Conservation (phyloP, 1,139 yeast species). For the Suhomyces yuchorum region DNA sequence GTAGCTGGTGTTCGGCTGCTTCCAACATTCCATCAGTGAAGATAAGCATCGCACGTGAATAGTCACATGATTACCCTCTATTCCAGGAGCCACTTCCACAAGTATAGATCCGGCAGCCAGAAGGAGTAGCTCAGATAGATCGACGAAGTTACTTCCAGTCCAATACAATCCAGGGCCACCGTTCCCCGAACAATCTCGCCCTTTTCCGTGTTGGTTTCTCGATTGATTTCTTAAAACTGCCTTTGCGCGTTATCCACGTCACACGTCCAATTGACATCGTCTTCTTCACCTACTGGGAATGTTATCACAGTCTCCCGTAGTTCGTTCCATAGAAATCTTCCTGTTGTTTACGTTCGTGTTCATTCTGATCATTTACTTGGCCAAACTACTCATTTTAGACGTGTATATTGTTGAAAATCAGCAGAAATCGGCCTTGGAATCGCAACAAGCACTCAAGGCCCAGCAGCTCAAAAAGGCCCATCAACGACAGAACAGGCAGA, state of each 20-base stretch:
- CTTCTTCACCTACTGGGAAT: constrained; percentile 2
- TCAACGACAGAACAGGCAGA: neutral
- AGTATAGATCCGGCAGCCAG: no score
- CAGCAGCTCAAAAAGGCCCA: constrained; percentile 5
- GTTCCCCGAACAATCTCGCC: no score
- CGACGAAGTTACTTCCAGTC: no score
- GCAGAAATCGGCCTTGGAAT: constrained; percentile 9
- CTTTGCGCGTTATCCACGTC: constrained; percentile 1
- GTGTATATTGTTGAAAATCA: constrained; percentile 12
- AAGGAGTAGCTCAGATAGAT: no score
- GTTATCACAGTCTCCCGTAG: constrained; percentile 4
- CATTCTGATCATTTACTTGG: constrained; percentile 6
- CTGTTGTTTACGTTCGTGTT: constrained; percentile 4
- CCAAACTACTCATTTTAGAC: constrained; percentile 11
- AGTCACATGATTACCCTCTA: no score
- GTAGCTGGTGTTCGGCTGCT: no score
- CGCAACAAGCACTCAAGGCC: constrained; percentile 2
- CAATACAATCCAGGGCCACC: no score
- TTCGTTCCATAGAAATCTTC: constrained; percentile 5
- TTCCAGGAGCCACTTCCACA: no score
- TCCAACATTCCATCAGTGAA: no score
- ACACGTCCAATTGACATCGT: neutral
- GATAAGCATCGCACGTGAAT: no score
- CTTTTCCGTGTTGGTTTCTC: no score
- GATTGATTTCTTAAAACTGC: neutral